phyloP scores from a whole-genome alignment of 2,329 filamentous ascomycete genomes.

The Alternaria sp. region DNA sequence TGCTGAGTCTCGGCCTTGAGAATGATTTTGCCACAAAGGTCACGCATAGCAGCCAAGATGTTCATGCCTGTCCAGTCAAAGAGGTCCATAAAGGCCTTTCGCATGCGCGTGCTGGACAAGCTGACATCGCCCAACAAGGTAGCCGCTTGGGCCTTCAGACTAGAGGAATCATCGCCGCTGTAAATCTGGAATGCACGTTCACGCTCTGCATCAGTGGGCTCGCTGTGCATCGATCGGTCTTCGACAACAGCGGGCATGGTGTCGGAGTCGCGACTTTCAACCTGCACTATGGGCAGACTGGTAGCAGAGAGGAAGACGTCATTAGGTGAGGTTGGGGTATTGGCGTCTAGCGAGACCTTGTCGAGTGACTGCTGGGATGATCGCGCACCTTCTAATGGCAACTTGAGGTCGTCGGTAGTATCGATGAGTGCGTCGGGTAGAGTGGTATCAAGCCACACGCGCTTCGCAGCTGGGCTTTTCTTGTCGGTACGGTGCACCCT shows the following conservation, averaged over 20 bases:
- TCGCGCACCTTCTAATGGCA: conserved; percentile 52
- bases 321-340: conserved; percentile 54
- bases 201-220: conserved; percentile 72
- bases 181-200: conserved; percentile 84
- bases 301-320: conserved; percentile 59
- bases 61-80: conserved; percentile 87
- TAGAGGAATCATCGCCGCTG: conserved; percentile 83
- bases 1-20: conserved; percentile 95
- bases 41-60: conserved; percentile 79
- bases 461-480: conserved; percentile 38
- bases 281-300: conserved; percentile 60
- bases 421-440: conserved; percentile 44
- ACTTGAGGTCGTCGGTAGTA: conserved; percentile 41
- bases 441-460: conserved; percentile 54
- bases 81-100: conserved; percentile 87
- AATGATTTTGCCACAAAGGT: conserved; percentile 81
- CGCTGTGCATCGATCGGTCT: conserved; percentile 36
- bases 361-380: conserved; percentile 48
- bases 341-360: conserved; percentile 47
- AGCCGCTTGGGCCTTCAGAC: conserved; percentile 80
- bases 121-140: conserved; percentile 83
- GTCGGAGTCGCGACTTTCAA: conserved; percentile 58
- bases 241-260: conserved; percentile 50
- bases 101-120: conserved; percentile 61
- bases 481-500: conserved; percentile 28